phyloP scores from a whole-genome alignment of 2,329 filamentous ascomycete genomes.

The Stagonosporopsis rhizophila region DNA sequence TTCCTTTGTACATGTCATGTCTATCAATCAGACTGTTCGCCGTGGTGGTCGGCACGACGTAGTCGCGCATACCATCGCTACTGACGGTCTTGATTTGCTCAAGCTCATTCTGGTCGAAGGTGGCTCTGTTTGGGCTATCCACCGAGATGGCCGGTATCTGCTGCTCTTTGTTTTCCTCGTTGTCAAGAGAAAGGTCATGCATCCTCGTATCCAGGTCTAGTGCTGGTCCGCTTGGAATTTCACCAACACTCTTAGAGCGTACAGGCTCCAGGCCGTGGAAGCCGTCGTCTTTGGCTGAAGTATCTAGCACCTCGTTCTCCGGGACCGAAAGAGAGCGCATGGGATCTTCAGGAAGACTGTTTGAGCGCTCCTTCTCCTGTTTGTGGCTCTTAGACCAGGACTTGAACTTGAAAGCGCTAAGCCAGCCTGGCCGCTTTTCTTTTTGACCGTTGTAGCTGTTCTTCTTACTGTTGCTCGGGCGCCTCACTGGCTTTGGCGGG shows the following conservation, averaged over 20 bases:
- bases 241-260: conserved; percentile 46
- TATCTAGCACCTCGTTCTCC: conserved; percentile 21
- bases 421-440: conserved; percentile 41
- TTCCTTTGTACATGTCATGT: conserved; percentile 53
- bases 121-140: conserved; percentile 12
- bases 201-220: conserved; percentile 37
- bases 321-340: conserved; percentile 39
- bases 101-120: conserved; percentile 32
- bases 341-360: conserved; percentile 29
- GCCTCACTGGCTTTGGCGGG: conserved; percentile 21
- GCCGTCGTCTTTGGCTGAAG: conserved; percentile 20
- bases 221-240: conserved; percentile 35
- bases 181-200: conserved; percentile 25
- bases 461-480: conserved; percentile 21
- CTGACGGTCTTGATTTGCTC: conserved; percentile 38
- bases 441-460: conserved; percentile 30
- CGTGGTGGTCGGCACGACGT: conserved; percentile 39
- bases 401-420: conserved; percentile 41
- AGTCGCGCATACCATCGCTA: conserved; percentile 30
- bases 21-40: conserved; percentile 49
- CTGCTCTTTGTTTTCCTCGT: conserved; percentile 13
- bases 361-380: conserved; percentile 30
- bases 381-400: conserved; percentile 38
- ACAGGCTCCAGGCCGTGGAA: conserved; percentile 33
- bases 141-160: conserved; percentile 20